phyloP scores from a whole-genome alignment of 331 rosid genomes.

The Quercus phellos region DNA sequence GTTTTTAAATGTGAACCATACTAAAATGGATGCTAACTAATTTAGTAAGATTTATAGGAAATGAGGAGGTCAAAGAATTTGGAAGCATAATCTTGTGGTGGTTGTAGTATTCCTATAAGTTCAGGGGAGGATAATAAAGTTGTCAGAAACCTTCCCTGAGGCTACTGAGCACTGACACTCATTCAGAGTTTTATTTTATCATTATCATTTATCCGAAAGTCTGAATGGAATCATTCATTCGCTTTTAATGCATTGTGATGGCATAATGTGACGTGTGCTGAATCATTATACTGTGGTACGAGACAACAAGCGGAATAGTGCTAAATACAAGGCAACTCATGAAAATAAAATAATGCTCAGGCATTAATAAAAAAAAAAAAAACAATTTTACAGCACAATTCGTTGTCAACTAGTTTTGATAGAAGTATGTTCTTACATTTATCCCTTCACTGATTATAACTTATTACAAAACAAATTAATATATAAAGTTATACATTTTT shows the following conservation, averaged over 20 bases:
- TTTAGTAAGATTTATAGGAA: background rate
- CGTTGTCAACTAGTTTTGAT: accelerated
- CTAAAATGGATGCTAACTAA: too few species aligned
- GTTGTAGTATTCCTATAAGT: slow-evolving; percentile 6
- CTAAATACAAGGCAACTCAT: background rate
- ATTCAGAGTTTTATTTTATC: slow-evolving; percentile 39
- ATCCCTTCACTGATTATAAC: too few species aligned
- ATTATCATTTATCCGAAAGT: slow-evolving; percentile 22
- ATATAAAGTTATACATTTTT: too few species aligned
- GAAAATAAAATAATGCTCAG: background rate
- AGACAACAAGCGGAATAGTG: background rate
- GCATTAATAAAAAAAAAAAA: too few species aligned
- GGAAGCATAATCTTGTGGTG: background rate
- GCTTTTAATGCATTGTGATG: slow-evolving; percentile 44
- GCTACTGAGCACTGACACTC: slow-evolving; percentile 3
- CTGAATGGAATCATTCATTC: slow-evolving; percentile 72
- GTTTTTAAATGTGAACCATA: too few species aligned
- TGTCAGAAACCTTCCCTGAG: slow-evolving; percentile 18
- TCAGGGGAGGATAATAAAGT: slow-evolving; percentile 21
- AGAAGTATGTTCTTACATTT: too few species aligned
- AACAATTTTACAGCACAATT: too few species aligned
- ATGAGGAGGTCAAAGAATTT: background rate
- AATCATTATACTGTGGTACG: slow-evolving; percentile 39
- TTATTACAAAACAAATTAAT: accelerated
- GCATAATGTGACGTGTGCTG: slow-evolving; percentile 47